Percentiles rank a stretch among this genome's conserved stretches.
phyloP scores from a whole-genome alignment of 208 protist species.

The Crithidia bombi region DNA sequence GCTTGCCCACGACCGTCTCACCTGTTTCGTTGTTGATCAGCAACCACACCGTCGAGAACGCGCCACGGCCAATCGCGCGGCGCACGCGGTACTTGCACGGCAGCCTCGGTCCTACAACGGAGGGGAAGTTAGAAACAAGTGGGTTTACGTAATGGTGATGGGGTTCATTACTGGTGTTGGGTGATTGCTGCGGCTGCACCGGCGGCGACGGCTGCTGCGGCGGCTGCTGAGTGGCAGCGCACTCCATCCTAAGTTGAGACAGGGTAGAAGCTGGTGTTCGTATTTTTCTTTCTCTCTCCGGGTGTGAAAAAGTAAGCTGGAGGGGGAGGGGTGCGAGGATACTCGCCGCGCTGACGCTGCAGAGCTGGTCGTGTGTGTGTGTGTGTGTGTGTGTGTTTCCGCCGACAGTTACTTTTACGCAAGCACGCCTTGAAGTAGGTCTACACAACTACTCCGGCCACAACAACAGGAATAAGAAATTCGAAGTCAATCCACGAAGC shows the following conservation, averaged over 20 bases:
- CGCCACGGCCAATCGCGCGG: conserved; percentile 53
- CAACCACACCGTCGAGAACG: conserved; percentile 69
- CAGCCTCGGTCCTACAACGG: conserved; percentile 45
- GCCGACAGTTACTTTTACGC: no score
- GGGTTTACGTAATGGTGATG: conserved; percentile 46
- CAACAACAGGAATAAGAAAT: no score
- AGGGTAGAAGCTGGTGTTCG: not conserved
- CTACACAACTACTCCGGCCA: no score
- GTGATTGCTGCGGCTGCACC: not conserved
- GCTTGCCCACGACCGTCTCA: conserved; percentile 61
- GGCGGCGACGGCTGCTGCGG: not conserved
- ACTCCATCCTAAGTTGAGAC: conserved; percentile 10
- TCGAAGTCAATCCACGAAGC: no score
- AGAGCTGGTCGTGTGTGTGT: not conserved
- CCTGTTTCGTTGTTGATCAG: conserved; percentile 60
- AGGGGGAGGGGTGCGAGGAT: no score
- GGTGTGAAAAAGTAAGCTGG: no score
- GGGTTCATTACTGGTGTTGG: not conserved
- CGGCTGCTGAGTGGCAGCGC: not conserved
- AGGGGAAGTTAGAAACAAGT: conserved; percentile 53
- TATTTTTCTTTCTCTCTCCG: not conserved
- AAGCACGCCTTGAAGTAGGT: no score
- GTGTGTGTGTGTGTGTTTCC: not conserved
- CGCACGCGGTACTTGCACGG: conserved; percentile 60
- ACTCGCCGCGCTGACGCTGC: no score